Evolutionary conservation across 495 filamentous ascomycete genomes (phyloP).

Genomic region (Daldinia bambusicola): DNA sequence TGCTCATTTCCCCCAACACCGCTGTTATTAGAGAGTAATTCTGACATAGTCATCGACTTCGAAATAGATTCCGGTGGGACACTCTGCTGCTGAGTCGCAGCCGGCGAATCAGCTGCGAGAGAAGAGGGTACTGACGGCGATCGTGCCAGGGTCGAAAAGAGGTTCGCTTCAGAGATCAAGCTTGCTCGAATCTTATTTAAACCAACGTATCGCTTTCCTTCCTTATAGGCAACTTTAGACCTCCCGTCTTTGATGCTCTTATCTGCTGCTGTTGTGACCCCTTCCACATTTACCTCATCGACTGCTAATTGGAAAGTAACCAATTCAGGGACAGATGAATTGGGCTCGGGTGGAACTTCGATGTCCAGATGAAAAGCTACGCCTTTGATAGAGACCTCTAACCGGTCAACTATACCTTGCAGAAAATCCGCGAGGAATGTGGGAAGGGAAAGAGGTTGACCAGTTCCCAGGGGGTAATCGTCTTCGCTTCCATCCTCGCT

Average conservation of each 20-base stretch:
- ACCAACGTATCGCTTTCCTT: conserved; percentile 72
- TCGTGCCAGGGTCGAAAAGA: conserved; percentile 73
- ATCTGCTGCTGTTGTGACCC: conserved; percentile 60
- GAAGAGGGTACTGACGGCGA: conserved; percentile 72
- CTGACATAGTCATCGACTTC: background rate
- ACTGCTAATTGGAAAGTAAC: conserved; percentile 74
- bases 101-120: conserved; percentile 60
- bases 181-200: conserved; percentile 70
- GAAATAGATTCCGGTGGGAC: conserved; percentile 30
- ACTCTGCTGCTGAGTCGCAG: conserved; percentile 34
- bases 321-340: conserved; percentile 58
- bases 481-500: conserved; percentile 72
- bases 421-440: conserved; percentile 84
- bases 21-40: conserved; percentile 33
- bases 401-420: conserved; percentile 81
- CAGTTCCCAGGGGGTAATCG: conserved; percentile 75
- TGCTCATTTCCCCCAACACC: conserved; percentile 46
- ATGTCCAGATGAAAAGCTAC: conserved; percentile 70
- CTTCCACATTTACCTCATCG: conserved; percentile 72
- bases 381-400: conserved; percentile 73
- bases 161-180: conserved; percentile 75
- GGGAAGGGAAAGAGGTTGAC: conserved; percentile 78
- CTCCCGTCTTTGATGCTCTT: conserved; percentile 28
- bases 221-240: conserved; percentile 52
- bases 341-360: conserved; percentile 69